Base-by-base conservation (phyloP, 495 filamentous ascomycete genomes). In the Poronia punctata region DNA sequence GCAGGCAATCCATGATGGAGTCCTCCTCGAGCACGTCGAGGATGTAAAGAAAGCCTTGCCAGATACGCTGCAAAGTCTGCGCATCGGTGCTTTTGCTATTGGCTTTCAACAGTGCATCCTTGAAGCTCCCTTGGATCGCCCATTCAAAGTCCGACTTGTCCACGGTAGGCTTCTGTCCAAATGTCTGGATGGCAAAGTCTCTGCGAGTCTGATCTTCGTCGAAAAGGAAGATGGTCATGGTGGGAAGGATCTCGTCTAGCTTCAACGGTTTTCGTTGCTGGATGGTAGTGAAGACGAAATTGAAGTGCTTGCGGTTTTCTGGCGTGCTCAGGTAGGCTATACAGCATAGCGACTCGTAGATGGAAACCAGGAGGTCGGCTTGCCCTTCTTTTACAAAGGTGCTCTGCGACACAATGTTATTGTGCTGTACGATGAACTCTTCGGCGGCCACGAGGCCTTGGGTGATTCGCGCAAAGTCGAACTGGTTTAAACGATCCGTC, bases 181-280 rank as follows among this genome's bases (percentile, higher is more conserved):
- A 93, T 1, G 79, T 72, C 18, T 68, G 61, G 16, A 74, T 57
- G 6, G 87, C 88, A 75, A 89, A 95, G 27, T 65, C 62, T 17
- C 65, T 67, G 27, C 83, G 74, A 29, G 56, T 58, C 22, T 66
- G 61, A 21, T 84, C 72, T 4, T 68, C 56, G 40, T 83, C 78
- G 50, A 95, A 95, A 2, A 96, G 67, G 50, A 94, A 95, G 11
- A 66, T 71, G 11, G 82, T 82, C 60, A 88, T 84, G 7, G 85
- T 84, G 7, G 88, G 89, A 5, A 86, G 69, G 33, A 82, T 81
- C 35, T 78, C 78, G n/a, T 60, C 49, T 26, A 90, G 69, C 48
- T 80, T 86, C 4, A 95, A 66, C 7, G 68, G 71, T 31, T 77
- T 82, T 38, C 79, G 86, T 1, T 69, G 72, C 60, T 94, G 88